Evolutionary conservation across 805 yeast genomes (phyloP), one percentile per base, ranked within the genome.

Genomic region (Diddensiella caesifluorescens): DNA sequence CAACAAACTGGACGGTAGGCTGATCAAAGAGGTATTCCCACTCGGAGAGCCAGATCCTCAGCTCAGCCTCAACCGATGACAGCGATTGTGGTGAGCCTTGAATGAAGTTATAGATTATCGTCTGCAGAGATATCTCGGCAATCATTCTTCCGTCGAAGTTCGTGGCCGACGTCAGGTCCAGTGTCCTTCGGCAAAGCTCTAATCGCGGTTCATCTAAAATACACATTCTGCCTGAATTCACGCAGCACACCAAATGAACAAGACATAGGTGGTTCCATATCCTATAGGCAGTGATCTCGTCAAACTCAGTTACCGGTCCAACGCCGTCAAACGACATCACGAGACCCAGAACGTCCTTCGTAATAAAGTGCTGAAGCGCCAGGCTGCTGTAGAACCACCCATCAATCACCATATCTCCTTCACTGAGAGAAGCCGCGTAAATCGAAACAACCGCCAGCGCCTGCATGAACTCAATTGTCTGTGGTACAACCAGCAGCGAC

Each of bases 101-200:
- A 16, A 79, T 63, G 56, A 68, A 80, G 43, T 74, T 73, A 60
- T 81, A 81, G 0, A 79, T 67, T 9, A 77, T 68, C 13, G 74
- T 57, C 41, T 80, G 75, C 7, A 82, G 67, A 15, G 79, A 73
- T 38, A 82, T 76, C 59, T 84, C 94, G 30, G 87, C 80, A 5
- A 83, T 80, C 77, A 84, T 81, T 45, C 92, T 63, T n/a, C 84
- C 86, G 56, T 84, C 95, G 57, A 83, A 84, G 54, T 82, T 81
- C 4, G 88, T 80, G 2, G 88, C 75, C 26, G 74, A 66, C 3
- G 79, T 67, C 28, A 76, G 60, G 29, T 77, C 75, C 37, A 80
- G 62, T 1, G 81, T 73, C 16, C 75, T 69, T 6, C 77, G 68
- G 46, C 85, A 77, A 45, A 75, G 72, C 44, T 75, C 77, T 33